These are phyloP conservation scores for Taiozyma sp. DNA, from an alignment of 1,139 yeast genomes.

Conservation along the genomic window DNA sequence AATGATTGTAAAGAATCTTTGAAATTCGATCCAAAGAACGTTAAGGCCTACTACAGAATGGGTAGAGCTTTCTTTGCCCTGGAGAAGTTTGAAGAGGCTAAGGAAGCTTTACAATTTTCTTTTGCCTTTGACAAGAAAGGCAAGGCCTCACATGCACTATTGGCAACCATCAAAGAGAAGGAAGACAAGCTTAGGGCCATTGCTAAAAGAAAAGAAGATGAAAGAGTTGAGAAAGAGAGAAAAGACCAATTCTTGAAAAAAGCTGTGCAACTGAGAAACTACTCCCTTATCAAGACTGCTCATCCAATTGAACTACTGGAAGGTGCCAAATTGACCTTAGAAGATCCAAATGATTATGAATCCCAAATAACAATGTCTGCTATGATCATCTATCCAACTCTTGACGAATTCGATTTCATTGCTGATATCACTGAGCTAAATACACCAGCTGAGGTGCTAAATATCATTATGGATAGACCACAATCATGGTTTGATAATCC, in stretches of 20 bases:
- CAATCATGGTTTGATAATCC: slow-evolving; percentile 68
- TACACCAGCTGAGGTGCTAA: slow-evolving; percentile 56
- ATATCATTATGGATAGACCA: slow-evolving; percentile 57
- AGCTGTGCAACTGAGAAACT: slow-evolving; percentile 55
- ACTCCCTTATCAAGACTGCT: slow-evolving; percentile 42
- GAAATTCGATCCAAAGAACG: slow-evolving; percentile 57
- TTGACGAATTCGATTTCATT: slow-evolving; percentile 79
- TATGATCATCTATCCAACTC: slow-evolving; percentile 76
- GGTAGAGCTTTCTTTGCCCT: slow-evolving; percentile 76
- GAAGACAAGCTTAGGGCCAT: slow-evolving; percentile 27
- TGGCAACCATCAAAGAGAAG: slow-evolving; percentile 37
- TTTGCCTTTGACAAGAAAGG: slow-evolving; percentile 55
- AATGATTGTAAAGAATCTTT: slow-evolving; percentile 81
- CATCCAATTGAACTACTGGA: slow-evolving; percentile 38
- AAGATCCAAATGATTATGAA: slow-evolving; percentile 67
- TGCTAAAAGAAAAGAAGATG: slow-evolving; percentile 24
- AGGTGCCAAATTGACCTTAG: slow-evolving; percentile 44
- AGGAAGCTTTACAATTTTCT: slow-evolving; percentile 63
- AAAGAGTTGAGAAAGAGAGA: slow-evolving; percentile 26
- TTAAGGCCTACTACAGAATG: slow-evolving; percentile 83
- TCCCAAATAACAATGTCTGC: slow-evolving; percentile 82
- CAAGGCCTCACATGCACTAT: slow-evolving; percentile 42
- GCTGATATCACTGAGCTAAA: slow-evolving; percentile 69
- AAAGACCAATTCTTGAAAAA: slow-evolving; percentile 36
- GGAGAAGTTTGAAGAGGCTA: slow-evolving; percentile 69